Base-by-base conservation (phyloP, 352 stramenopile species). In the Globisporangium carolinianum region DNA sequence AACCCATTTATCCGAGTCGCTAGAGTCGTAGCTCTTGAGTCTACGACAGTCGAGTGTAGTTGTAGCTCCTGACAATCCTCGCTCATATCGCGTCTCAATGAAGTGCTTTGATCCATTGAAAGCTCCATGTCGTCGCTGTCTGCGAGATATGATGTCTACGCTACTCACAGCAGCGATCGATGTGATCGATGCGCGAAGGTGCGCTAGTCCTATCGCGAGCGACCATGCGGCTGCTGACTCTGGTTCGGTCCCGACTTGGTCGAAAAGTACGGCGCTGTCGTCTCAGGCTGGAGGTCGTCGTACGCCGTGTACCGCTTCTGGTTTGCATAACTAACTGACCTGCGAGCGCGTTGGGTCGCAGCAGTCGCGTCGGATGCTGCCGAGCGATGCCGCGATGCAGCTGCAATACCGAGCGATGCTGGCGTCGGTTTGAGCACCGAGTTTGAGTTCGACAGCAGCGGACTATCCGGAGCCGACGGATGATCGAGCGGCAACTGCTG, bases 281-380 rank as follows among this genome's bases (percentile, higher is more conserved):
- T 47, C n/a, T 76, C 69, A 5, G 68, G 58, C 3, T 72, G 53
- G 8, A 55, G 49, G 18, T 63, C 60, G 47, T 68, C 62, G 35
- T 77, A 71, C 18, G 51, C 65, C 4, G 51, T 51, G 51, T 75
- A 77, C 6, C 71, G 65, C 55, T 85, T 86, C 55, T 83, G 76
- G 18, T 78, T 81, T 32, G 24, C 24, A 32, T 32, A 32, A 32
- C 24, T 32, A 32, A 32, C 24, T 32, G 24, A 32, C 24, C 24
- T 32, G 24, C 24, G 24, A 32, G 24, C 24, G 24, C 24, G 2
- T 32, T 32, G 24, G 24, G 24, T 32, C 24, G 24, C 24, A 32
- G 24, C 24, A 32, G 24, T 32, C 24, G 2, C 37, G 67, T 45
- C 58, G 47, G 51, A 45, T 24, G 4, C 37, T 57, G 12, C 8